phyloP scores from a whole-genome alignment of 1,284 basidiomycete genomes.

The Naganishia liquefaciens region DNA sequence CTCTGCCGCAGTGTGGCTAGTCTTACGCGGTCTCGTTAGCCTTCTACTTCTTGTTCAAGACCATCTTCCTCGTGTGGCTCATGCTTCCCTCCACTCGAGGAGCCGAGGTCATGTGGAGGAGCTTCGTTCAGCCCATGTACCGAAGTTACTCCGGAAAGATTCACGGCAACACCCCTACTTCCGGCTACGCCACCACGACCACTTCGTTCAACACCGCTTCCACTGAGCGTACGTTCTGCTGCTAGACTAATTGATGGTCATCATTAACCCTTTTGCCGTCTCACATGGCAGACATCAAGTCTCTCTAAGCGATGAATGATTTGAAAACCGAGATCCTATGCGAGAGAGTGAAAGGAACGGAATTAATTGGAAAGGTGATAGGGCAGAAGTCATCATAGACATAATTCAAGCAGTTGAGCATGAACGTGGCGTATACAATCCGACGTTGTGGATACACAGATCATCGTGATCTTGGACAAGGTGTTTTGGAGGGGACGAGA shows the following conservation, averaged over 20 bases:
- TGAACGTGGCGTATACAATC: no score
- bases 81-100: slow-evolving; percentile 46
- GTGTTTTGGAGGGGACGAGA: no score
- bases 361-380: no score
- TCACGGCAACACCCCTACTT: slow-evolving; percentile 13
- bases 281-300: slow-evolving; percentile 9
- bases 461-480: no score
- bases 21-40: slow-evolving; percentile 31
- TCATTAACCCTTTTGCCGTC: not conserved
- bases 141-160: slow-evolving; percentile 20
- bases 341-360: no score
- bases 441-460: no score
- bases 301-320: not conserved
- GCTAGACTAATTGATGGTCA: no score
- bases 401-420: no score
- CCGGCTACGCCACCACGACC: slow-evolving; percentile 26
- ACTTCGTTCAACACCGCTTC: slow-evolving; percentile 27
- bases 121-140: slow-evolving; percentile 66
- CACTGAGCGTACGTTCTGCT: slow-evolving; percentile 4
- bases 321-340: no score
- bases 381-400: no score
- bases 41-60: slow-evolving; percentile 88
- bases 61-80: slow-evolving; percentile 76
- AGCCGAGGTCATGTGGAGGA: slow-evolving; percentile 69
- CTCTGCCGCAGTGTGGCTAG: no score